phyloP scores from a whole-genome alignment of 2,329 filamentous ascomycete species.

The Colletotrichum shisoi region DNA sequence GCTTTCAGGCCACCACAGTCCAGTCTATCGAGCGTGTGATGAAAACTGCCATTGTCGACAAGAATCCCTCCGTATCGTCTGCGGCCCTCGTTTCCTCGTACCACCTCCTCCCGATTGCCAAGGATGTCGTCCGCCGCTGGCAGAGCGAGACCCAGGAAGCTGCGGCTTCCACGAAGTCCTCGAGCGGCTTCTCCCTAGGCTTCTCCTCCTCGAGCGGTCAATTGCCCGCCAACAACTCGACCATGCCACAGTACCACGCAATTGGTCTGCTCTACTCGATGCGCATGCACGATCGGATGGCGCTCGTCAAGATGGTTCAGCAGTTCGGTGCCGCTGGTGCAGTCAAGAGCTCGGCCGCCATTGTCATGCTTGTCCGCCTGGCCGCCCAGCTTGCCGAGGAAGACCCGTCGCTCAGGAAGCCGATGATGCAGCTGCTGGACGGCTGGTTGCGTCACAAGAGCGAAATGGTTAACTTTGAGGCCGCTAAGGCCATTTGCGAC shows the following conservation, averaged over 20 bases:
- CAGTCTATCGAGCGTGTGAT: conserved; percentile 98
- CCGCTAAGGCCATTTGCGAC: conserved; percentile 96
- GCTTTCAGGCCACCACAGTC: conserved; percentile 80
- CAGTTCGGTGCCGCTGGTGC: conserved; percentile 92
- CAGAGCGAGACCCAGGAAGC: conserved; percentile 98
- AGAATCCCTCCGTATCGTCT: conserved; percentile 95
- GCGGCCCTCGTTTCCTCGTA: conserved; percentile 96
- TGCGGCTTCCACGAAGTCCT: conserved; percentile 87
- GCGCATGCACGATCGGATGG: conserved; percentile 97
- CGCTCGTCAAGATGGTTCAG: conserved; percentile 99
- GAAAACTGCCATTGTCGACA: conserved; percentile 99
- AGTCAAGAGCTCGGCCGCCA: conserved; percentile 92
- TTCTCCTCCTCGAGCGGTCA: conserved; percentile 83
- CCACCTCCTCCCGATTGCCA: conserved; percentile 93
- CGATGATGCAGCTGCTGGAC: conserved; percentile 96
- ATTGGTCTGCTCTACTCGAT: conserved; percentile 98
- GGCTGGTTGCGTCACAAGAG: conserved; percentile 98
- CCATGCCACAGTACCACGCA: conserved; percentile 98
- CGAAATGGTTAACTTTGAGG: conserved; percentile 99
- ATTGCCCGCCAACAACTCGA: conserved; percentile 86
- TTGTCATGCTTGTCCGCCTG: conserved; percentile 89
- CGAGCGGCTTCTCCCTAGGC: conserved; percentile 86
- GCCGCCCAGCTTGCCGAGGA: conserved; percentile 95
- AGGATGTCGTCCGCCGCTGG: conserved; percentile 95
- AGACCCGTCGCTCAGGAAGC: conserved; percentile 84